These are phyloP conservation scores for Ophiostoma ips DNA, from an alignment of 2,329 filamentous ascomycete genomes.

Conservation along the genomic window DNA sequence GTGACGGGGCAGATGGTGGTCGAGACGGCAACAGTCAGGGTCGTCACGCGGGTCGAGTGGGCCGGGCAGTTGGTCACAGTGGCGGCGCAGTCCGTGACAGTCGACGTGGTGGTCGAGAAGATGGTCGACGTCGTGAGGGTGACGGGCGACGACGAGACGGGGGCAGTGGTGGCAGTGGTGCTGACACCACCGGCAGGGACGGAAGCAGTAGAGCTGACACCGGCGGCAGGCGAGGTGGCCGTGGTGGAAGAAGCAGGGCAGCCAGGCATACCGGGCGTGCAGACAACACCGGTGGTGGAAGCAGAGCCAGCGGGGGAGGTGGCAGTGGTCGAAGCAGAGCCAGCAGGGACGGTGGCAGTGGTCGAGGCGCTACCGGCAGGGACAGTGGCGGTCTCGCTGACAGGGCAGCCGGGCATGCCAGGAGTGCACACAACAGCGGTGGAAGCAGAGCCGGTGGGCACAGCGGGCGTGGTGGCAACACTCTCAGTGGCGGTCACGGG, in stretches of 20 bases:
- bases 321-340: not conserved
- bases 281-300: not conserved
- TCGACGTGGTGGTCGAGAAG: conserved; percentile 34
- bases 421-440: not conserved
- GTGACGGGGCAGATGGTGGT: conserved; percentile 50
- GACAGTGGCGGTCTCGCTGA: too few relatives aligned
- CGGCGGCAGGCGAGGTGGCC: conserved; percentile 18
- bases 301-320: not conserved
- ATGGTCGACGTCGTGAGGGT: conserved; percentile 27
- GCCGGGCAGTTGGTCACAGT: conserved; percentile 38
- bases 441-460: not conserved
- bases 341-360: not conserved
- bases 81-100: conserved; percentile 35
- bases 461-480: conserved; percentile 25
- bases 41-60: conserved; percentile 27
- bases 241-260: not conserved
- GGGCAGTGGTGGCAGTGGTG: not conserved
- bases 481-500: conserved; percentile 43
- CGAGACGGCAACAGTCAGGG: conserved; percentile 39
- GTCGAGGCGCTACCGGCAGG: conserved; percentile 22
- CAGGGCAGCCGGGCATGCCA: too few relatives aligned
- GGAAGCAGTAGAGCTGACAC: conserved; percentile 23
- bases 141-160: too few relatives aligned
- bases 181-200: too few relatives aligned
- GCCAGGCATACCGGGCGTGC: too few relatives aligned